Base-by-base conservation (phyloP, 805 yeast genomes). In the Candida anglica region DNA sequence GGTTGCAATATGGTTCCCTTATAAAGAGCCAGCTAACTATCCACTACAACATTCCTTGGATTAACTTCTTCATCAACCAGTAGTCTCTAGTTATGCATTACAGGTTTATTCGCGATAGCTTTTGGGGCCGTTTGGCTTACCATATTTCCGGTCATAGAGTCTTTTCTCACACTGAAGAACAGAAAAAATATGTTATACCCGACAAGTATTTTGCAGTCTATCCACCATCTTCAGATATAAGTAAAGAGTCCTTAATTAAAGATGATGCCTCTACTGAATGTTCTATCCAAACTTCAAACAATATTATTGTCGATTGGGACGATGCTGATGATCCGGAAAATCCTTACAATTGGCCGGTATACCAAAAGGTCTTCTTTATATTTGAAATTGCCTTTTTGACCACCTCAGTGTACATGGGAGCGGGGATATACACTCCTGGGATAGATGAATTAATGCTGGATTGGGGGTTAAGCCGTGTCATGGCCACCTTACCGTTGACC, bases 371-470 rank as follows among this genome's bases (percentile, higher is more conserved):
- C 3, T 25, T 66, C n/a, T n/a, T n/a, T n/a, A n/a, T n/a, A n/a
- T n/a, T n/a, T n/a, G n/a, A n/a, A n/a, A n/a, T n/a, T n/a, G n/a
- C 53, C 64, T 30, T 71, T 3, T 47, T 73, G 29, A 66, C 79
- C 3, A 50, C 65, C 7, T 55, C 74, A 5, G 65, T 71, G 0
- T 73, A 75, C 33, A 66, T 71, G 57, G 75, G 73, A 9, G 60
- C 77, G 1, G 67, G 77, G 3, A 57, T 72, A 17, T 60, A 67
- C 36, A 62, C 77, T 0, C 78, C 79, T 0, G 73, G 73, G 8
- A 54, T 63, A 19, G 54, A 44, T 15, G 50, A 56, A 8, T 44
- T 76, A 19, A 59, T 55, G 44, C 47, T 50, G 14, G 69, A 71
- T 29, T 72, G 72, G 42, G 41, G 50, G 13, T 64, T 69, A 4